phyloP scores from a whole-genome alignment of 2,329 filamentous ascomycete species.

The Metarhizium sp. region DNA sequence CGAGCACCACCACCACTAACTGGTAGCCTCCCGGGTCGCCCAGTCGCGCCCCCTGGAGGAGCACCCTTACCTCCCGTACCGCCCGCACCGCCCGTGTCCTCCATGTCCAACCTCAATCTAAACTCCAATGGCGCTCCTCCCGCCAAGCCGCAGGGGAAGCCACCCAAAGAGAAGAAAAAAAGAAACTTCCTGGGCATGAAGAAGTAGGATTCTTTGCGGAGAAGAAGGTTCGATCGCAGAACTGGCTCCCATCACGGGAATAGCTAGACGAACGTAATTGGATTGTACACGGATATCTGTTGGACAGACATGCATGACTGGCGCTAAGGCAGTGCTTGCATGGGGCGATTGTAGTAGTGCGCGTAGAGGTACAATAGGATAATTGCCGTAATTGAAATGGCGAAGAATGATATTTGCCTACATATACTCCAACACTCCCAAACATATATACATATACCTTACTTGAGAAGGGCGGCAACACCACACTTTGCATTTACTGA shows the following conservation, averaged over 20 bases:
- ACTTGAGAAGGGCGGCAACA: no score
- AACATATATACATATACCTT: no score
- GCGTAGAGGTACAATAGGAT: not conserved
- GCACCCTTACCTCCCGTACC: conserved; percentile 3
- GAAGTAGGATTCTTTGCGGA: conserved; percentile 35
- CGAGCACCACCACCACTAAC: not conserved
- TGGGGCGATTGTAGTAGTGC: not conserved
- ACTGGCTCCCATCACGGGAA: not conserved
- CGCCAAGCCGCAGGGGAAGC: conserved; percentile 27
- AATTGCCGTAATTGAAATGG: not conserved
- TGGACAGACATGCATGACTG: not conserved
- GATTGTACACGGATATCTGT: not conserved
- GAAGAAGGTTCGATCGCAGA: not conserved
- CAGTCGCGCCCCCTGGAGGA: conserved; percentile 9
- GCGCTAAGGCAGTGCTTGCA: not conserved
- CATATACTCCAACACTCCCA: no score
- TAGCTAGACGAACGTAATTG: not conserved
- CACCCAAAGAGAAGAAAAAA: conserved; percentile 53
- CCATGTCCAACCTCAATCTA: conserved; percentile 47
- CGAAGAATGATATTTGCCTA: not conserved
- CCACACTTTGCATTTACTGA: no score
- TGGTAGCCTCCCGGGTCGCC: conserved; percentile 17
- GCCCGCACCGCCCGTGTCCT: conserved; percentile 38
- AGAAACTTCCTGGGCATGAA: conserved; percentile 49
- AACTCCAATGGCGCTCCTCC: conserved; percentile 16